Base-by-base conservation (phyloP, 2,329 filamentous ascomycete genomes). In the Pezicula rhizophila region DNA sequence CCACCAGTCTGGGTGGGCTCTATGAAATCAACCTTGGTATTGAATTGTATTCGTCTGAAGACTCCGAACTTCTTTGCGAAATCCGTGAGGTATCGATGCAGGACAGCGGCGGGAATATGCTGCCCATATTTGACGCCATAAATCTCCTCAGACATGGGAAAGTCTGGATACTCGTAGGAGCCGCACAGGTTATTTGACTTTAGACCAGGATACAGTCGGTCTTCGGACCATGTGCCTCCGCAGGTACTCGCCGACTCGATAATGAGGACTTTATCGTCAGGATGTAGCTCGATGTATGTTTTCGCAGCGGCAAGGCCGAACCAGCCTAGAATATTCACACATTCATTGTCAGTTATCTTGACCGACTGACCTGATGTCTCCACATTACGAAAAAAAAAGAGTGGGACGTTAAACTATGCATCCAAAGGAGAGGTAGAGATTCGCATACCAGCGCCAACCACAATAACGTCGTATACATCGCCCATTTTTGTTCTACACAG, bases 121-220 rank as follows among this genome's bases (percentile, higher is more conserved):
- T 77, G 58, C 2, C 69, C 70, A 0, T 66, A 61, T 41, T 70
- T 61, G 26, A 78, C 64, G 1, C 68, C 69, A 55, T 77, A 81
- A 0, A 67, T 71, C 20, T 73, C 73, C 7, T 68, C 65, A 51
- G 75, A 71, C 80, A 89, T 84, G 15, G 84, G 82, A 52, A 85
- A 87, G 57, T 87, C 86, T 0, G 80, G 80, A 58, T 78, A 89
- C 64, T 90, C 84, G 56, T 82, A 87, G 0, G 79, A 85, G 2
- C 85, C 85, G 12, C 82, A 64, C 62, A 87, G 76, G 59, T 89
- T 89, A 65, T 90, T 90, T 46, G 78, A 81, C 57, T 81, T 85
- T 44, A 90, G 72, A 2, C 79, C 80, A 0, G 80, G 77, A 61
- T 89, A 84, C 1, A 87, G 65, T 1, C 84, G 76, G 38, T 84